Evolutionary conservation across 2,329 filamentous ascomycete genomes (phyloP).

Genomic region (Cordyceps farinosa): DNA sequence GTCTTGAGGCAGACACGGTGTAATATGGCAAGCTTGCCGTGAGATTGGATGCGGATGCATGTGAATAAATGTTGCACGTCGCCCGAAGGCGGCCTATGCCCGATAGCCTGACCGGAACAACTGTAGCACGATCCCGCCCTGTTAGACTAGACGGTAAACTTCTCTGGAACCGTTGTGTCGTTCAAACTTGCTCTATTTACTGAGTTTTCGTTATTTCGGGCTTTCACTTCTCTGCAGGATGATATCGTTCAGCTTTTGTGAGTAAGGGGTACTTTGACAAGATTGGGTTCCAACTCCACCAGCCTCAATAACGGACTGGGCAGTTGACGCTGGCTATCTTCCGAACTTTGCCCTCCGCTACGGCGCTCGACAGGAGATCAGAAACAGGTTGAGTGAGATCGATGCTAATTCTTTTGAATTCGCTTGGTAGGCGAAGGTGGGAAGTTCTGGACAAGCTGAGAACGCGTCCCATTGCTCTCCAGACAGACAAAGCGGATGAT

Average conservation of each 20-base stretch:
- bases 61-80: no score
- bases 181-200: background rate
- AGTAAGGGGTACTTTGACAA: background rate
- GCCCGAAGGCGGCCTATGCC: no score
- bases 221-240: background rate
- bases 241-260: background rate
- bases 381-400: background rate
- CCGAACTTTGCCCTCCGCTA: background rate
- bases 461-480: constrained; percentile 41
- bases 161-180: background rate
- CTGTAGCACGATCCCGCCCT: no score
- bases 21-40: no score
- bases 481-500: constrained; percentile 61
- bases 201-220: background rate
- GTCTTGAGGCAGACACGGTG: no score
- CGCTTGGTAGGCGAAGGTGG: background rate
- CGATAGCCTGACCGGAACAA: no score
- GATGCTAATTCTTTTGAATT: background rate
- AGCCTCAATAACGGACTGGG: background rate
- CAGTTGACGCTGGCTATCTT: background rate
- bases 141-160: no score
- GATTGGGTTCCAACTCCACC: background rate
- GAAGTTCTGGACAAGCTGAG: background rate
- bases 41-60: no score
- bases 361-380: background rate